Percentiles rank a stretch among this genome's conserved stretches.
Conservation (phyloP, 441 rosid species). For the Bruguiera hainesii region DNA sequence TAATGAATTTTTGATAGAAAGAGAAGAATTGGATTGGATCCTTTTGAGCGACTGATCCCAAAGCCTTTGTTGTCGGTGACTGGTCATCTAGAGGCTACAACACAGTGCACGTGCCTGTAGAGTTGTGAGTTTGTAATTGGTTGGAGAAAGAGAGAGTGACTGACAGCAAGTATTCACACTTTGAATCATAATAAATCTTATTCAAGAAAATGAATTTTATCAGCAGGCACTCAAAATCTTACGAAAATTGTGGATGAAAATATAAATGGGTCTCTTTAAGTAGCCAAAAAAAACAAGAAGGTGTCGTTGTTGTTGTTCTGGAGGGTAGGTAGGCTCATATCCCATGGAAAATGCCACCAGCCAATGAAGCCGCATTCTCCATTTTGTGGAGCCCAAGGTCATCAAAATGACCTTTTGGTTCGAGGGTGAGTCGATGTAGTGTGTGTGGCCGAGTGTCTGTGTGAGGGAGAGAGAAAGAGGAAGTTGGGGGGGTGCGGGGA, state of each 20-base stretch:
- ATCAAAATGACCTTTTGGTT: neutral
- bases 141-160: slow-evolving; percentile 12
- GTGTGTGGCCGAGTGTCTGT: too few relatives aligned
- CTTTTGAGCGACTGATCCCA: neutral
- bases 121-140: neutral
- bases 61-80: slow-evolving; percentile 32
- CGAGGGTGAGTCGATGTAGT: too few relatives aligned
- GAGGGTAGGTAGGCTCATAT: slow-evolving; percentile 5
- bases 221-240: neutral
- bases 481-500: too few relatives aligned
- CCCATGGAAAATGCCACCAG: slow-evolving; percentile 22
- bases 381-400: slow-evolving; percentile 19
- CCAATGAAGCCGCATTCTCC: slow-evolving; percentile 2
- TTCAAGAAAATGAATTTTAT: neutral
- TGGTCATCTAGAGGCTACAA: slow-evolving; percentile 15
- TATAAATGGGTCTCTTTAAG: neutral
- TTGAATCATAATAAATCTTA: too few relatives aligned
- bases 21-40: neutral
- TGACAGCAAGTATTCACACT: slow-evolving; percentile 34
- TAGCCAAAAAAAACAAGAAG: neutral
- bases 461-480: too few relatives aligned
- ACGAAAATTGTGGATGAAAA: neutral
- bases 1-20: too few relatives aligned
- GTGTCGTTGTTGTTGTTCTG: neutral
- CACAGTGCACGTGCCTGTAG: neutral